Evolutionary conservation across 129 eudicot genomes (phyloP), one percentile per base, ranked within the genome.

Genomic region (Dittrichia graveolens): DNA sequence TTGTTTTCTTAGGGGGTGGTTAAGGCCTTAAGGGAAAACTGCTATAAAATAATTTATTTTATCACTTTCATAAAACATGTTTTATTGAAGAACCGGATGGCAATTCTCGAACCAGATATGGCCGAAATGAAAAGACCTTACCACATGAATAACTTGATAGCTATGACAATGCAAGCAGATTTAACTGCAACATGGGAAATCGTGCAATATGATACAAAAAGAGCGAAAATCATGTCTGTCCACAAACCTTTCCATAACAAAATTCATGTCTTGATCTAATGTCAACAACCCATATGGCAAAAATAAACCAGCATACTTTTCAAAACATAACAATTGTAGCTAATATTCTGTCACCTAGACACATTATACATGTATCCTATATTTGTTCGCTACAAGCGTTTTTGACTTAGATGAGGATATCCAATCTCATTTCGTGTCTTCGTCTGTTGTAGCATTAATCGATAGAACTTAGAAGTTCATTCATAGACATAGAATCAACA

Each of bases 131-230:
- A 57, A 15, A 39, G 47, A 11, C 15, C 44, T 42, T 58, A 34
- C 56, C 57, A 31, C 35, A 58, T 24, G n/a, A 57, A 43, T 44
- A 57, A 12, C 18, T 49, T n/a, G 58, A 41, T 5, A 15, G 34
- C 55, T 57, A 56, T 37, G 31, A 57, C 10, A 24, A 42, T 42
- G 76, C 75, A 57, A 72, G 9, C 76, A 58, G 7, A 14, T 8
- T 44, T 34, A 14, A 43, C 67, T 24, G n/a, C 54, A 71, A 43
- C 42, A 4, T 42, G 52, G 3, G 45, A 49, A 39, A 48, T 5
- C 13, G 52, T 55, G 57, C 44, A 9, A 19, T 42, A 43, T 35
- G 3, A 72, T 72, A 45, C 5, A 24, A 44, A 35, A 38, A n/a
- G 46, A 19, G 47, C 11, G 31, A 38, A 34, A 13, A 5, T 67